These are phyloP conservation scores for Typha latifolia DNA, from an alignment of 176 grass and related monocot species.

Conservation along the genomic window DNA sequence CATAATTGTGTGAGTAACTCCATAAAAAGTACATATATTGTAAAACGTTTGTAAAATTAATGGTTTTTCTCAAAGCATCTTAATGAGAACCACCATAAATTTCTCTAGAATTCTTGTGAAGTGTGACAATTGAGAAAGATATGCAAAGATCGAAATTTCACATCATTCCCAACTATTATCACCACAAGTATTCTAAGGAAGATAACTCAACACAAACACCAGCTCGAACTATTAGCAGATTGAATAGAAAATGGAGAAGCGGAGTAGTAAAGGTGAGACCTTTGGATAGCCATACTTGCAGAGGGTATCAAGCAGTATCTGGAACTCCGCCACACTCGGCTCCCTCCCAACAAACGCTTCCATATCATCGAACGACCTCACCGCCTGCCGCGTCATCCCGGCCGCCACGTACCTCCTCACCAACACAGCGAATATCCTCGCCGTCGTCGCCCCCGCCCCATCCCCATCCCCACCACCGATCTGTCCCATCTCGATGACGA, in stretches of 20 bases:
- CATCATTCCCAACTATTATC: too few relatives aligned
- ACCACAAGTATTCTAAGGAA: too few relatives aligned
- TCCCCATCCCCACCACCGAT: constrained; percentile 32
- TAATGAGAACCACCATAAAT: too few relatives aligned
- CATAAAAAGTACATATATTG: too few relatives aligned
- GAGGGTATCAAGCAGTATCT: constrained; percentile 74
- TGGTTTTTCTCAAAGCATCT: too few relatives aligned
- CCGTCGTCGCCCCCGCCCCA: constrained; percentile 37
- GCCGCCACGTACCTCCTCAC: constrained; percentile 65
- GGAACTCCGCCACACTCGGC: constrained; percentile 47
- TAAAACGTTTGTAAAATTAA: too few relatives aligned
- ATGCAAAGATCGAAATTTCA: too few relatives aligned
- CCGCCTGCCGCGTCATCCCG: constrained; percentile 65
- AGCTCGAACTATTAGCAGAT: background rate
- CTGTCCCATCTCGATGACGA: constrained; percentile 57
- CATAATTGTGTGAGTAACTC: too few relatives aligned
- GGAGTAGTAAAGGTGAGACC: constrained; percentile 19
- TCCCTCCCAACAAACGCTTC: constrained; percentile 90
- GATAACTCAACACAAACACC: background rate
- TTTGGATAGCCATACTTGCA: constrained; percentile 95
- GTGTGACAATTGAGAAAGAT: too few relatives aligned
- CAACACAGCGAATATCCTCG: constrained; percentile 59
- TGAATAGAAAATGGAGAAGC: background rate
- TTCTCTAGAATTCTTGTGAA: too few relatives aligned
- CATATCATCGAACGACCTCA: constrained; percentile 86